phyloP scores from a whole-genome alignment of 2,329 filamentous ascomycete genomes.

The Passalora sequoiae region DNA sequence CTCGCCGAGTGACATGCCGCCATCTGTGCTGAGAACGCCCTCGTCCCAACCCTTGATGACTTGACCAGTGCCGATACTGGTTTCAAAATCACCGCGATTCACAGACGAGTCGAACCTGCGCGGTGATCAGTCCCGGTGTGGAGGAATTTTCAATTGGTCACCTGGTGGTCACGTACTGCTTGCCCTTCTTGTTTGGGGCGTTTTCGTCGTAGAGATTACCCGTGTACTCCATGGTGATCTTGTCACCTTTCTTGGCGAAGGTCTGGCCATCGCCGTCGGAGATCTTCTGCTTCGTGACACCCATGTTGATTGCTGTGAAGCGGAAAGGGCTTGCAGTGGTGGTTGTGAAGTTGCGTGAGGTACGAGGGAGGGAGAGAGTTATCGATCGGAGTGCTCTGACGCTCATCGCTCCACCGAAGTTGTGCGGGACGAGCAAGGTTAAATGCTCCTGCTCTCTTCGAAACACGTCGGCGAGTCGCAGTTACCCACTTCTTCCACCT shows the following conservation, averaged over 20 bases:
- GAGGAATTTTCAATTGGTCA: not conserved
- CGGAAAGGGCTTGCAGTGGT: constrained; percentile 7
- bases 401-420: too few relatives aligned
- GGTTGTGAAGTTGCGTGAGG: constrained; percentile 5
- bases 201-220: constrained; percentile 71
- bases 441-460: not conserved
- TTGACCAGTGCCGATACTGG: constrained; percentile 71
- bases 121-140: not conserved
- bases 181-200: constrained; percentile 60
- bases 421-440: not conserved
- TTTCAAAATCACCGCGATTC: constrained; percentile 69
- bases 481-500: not conserved
- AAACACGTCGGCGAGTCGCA: not conserved
- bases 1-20: constrained; percentile 82
- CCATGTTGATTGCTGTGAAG: constrained; percentile 35
- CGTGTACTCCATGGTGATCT: constrained; percentile 83
- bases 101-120: constrained; percentile 83
- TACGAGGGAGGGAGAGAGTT: not conserved
- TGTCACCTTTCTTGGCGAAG: constrained; percentile 61
- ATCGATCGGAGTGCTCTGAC: not conserved
- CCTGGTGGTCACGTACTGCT: constrained; percentile 52
- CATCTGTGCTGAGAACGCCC: constrained; percentile 55
- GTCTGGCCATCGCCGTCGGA: constrained; percentile 57
- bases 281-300: constrained; percentile 63
- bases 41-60: constrained; percentile 81